These are phyloP conservation scores for Vaccinium vitisidaea DNA, from an alignment of 148 eudicot species.

Conservation along the genomic window DNA sequence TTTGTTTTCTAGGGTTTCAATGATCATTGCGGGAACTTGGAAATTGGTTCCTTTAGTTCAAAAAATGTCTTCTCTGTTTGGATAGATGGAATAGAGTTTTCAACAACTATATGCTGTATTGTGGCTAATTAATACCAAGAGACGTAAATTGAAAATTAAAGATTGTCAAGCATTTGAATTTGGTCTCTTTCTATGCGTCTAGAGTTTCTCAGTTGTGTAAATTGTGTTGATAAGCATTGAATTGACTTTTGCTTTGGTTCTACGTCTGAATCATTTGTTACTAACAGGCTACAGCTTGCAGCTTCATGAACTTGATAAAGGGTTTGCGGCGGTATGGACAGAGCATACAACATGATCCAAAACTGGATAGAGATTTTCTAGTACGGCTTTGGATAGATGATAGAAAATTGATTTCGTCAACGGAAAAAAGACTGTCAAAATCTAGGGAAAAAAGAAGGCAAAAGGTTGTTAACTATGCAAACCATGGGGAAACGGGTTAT, in stretches of 20 bases:
- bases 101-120: background rate
- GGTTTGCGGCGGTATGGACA: conserved; percentile 38
- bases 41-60: background rate
- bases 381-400: conserved; percentile 67
- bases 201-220: background rate
- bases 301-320: conserved; percentile 31
- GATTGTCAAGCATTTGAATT: background rate
- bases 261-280: background rate
- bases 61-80: background rate
- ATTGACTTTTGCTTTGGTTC: background rate
- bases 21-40: background rate
- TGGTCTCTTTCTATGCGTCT: background rate
- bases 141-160: background rate
- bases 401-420: conserved; percentile 31
- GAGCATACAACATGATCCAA: conserved; percentile 31
- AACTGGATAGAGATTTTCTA: conserved; percentile 67
- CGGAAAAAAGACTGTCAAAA: conserved; percentile 29
- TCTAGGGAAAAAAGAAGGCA: conserved; percentile 30
- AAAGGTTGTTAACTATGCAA: conserved; percentile 20
- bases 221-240: background rate
- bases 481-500: conserved; percentile 5
- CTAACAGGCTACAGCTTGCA: background rate
- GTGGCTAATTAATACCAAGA: background rate
- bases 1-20: conserved; percentile 17
- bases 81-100: background rate